These are phyloP conservation scores for Ogataea paraovalis DNA, from an alignment of 805 yeast species.

Conservation along the genomic window DNA sequence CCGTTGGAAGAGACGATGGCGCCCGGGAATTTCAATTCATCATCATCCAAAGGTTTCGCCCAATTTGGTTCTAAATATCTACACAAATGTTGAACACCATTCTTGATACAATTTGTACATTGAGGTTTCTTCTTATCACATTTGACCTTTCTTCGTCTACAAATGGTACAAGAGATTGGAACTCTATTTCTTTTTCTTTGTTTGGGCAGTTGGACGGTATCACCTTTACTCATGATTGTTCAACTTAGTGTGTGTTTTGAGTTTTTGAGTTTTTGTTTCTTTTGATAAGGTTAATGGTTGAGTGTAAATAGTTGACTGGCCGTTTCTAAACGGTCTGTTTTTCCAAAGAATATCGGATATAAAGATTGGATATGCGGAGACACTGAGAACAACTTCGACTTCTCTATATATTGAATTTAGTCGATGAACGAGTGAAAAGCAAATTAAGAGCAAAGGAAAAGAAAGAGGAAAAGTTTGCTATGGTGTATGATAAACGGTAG, in stretches of 20 bases:
- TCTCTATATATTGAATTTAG: background rate
- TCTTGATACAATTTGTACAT: constrained; percentile 52
- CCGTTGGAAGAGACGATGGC: constrained; percentile 10
- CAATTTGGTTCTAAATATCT: constrained; percentile 57
- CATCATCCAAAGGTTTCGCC: constrained; percentile 44
- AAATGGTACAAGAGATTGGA: constrained; percentile 37
- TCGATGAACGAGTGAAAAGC: too few species aligned
- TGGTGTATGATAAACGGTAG: too few species aligned
- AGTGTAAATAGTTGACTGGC: background rate
- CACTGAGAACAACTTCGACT: too few species aligned
- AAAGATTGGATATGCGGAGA: too few species aligned
- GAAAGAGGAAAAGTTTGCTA: too few species aligned
- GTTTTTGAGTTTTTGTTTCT: background rate
- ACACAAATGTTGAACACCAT: constrained; percentile 55
- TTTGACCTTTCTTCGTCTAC: constrained; percentile 37
- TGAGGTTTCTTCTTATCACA: constrained; percentile 48
- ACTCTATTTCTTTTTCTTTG: constrained; percentile 36
- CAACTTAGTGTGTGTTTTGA: background rate
- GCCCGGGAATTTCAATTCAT: constrained; percentile 26
- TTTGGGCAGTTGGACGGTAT: constrained; percentile 14
- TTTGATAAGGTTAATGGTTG: background rate
- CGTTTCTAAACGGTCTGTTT: too few species aligned
- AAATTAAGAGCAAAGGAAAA: background rate
- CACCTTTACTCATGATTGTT: constrained; percentile 12
- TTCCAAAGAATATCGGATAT: too few species aligned